Percentiles rank a stretch among this genome's conserved stretches.
These are phyloP conservation scores for Lithocarpus polystachyus DNA, from an alignment of 306 rosid species.

Conservation along the genomic window DNA sequence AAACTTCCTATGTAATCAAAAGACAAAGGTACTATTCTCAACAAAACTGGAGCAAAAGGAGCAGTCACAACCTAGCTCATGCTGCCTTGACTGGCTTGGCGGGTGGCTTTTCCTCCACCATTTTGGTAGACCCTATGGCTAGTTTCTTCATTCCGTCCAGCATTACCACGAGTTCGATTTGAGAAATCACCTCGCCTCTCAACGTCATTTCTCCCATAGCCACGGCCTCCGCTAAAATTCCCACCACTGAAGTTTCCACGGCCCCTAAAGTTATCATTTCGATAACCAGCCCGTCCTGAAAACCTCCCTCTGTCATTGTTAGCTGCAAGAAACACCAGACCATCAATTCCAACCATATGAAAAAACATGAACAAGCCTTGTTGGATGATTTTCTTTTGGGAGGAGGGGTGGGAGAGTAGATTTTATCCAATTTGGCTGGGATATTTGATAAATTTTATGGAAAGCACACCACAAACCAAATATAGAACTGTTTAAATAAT, in stretches of 20 bases:
- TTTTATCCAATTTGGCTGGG: too few relatives aligned
- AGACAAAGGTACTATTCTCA: constrained; percentile 13
- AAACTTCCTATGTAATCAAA: neutral
- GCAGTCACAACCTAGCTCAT: constrained; percentile 8
- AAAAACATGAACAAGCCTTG: neutral
- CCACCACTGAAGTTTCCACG: constrained; percentile 52
- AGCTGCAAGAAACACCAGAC: constrained; percentile 40
- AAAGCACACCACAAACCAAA: neutral
- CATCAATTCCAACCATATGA: neutral
- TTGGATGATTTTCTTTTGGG: too few relatives aligned
- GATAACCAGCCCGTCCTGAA: constrained; percentile 63
- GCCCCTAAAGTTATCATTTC: constrained; percentile 57
- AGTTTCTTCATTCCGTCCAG: constrained; percentile 40
- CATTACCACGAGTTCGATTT: constrained; percentile 38
- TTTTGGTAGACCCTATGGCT: constrained; percentile 39
- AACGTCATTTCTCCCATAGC: constrained; percentile 49
- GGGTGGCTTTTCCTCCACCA: constrained; percentile 42
- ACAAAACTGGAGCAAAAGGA: constrained; percentile 17
- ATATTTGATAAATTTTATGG: neutral
- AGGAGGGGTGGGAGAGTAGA: too few relatives aligned
- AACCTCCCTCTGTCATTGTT: constrained; percentile 52
- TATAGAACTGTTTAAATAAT: neutral
- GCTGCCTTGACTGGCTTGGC: constrained; percentile 44
- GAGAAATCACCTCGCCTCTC: constrained; percentile 57
- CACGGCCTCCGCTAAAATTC: constrained; percentile 41